A percentile compares a stretch with the other conserved stretches of the same genome.
Conservation (phyloP, 1,284 basidiomycete species). For the Boletus mariae region DNA sequence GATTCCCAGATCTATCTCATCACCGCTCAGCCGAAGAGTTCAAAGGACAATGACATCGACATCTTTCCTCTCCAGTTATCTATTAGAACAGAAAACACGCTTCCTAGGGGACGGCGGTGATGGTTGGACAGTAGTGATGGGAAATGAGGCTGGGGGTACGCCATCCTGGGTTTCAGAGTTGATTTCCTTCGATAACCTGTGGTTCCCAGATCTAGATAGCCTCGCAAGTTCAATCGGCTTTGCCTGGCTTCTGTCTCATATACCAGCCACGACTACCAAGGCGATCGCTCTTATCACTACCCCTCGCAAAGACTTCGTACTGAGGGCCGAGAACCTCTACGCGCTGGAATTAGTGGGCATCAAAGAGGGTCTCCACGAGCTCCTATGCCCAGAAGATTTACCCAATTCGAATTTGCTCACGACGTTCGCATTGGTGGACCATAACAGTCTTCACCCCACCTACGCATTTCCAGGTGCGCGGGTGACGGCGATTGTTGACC, state of each 20-base stretch:
- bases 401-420: constrained; percentile 41
- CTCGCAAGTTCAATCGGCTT: constrained; percentile 81
- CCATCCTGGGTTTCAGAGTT: constrained; percentile 1
- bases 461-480: constrained; percentile 46
- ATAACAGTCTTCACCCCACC: constrained; percentile 67
- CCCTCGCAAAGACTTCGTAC: constrained; percentile 60
- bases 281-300: constrained; percentile 76
- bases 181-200: neutral
- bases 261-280: constrained; percentile 32
- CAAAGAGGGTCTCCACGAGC: constrained; percentile 40
- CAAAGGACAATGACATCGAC: constrained; percentile 21
- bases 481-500: constrained; percentile 86
- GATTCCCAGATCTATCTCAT: neutral
- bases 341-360: constrained; percentile 64
- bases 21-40: neutral
- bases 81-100: constrained; percentile 36
- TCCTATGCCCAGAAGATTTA: constrained; percentile 61
- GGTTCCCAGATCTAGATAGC: constrained; percentile 76
- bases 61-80: constrained; percentile 36
- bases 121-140: constrained; percentile 83
- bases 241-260: constrained; percentile 60
- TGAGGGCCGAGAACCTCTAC: constrained; percentile 86
- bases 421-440: constrained; percentile 84
- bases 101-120: constrained; percentile 41
- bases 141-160: constrained; percentile 90